Percentiles rank a stretch among this genome's conserved stretches.
Conservation (phyloP, 169 alveolate species). For the Plasmodium coatneyi region DNA sequence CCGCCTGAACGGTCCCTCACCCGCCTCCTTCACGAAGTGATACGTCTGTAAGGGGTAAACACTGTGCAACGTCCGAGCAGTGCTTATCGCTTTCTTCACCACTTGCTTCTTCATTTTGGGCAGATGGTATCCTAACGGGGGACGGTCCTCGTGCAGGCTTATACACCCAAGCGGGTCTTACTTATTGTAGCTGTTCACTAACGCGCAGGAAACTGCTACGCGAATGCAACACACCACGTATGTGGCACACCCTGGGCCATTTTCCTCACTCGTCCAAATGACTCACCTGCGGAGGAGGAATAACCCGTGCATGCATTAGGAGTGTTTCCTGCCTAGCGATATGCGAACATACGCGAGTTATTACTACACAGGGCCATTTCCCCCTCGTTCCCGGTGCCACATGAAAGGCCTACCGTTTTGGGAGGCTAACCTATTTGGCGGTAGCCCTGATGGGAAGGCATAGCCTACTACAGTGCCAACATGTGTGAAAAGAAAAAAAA, state of each 20-base stretch:
- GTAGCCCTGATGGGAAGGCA: background rate
- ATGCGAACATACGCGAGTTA: background rate
- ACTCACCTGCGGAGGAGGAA: background rate
- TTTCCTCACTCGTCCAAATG: background rate
- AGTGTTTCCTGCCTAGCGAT: too few relatives aligned
- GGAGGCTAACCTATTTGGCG: background rate
- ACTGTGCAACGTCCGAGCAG: background rate
- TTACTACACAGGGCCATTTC: background rate
- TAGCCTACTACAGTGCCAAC: background rate
- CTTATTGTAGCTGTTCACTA: background rate
- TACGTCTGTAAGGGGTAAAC: background rate
- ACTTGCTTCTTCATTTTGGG: background rate
- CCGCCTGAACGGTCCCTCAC: background rate
- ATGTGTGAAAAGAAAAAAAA: background rate
- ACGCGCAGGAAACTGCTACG: background rate
- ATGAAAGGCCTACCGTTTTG: background rate
- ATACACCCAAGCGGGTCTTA: background rate
- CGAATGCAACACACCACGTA: background rate
- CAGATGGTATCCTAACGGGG: background rate
- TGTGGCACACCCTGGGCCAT: background rate
- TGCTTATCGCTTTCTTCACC: background rate
- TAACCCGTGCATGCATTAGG: background rate
- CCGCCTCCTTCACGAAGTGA: background rate
- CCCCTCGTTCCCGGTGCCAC: background rate
- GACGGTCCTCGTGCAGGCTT: background rate